Base-by-base conservation (phyloP, 1,284 basidiomycete genomes). In the Apiotrichum siamense region DNA sequence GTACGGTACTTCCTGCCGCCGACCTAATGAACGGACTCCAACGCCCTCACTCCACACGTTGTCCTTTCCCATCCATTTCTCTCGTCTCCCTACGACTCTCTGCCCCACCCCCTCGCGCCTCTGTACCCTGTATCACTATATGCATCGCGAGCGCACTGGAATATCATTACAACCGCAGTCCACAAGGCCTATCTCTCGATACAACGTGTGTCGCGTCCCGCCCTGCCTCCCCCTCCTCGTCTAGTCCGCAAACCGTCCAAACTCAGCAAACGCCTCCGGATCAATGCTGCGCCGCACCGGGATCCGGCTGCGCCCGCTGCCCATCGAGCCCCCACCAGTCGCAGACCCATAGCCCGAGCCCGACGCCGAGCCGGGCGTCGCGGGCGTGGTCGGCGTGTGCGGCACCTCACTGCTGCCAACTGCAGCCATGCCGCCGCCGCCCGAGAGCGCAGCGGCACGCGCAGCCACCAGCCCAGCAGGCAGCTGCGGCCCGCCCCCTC, bases 51-150 rank as follows among this genome's bases (percentile, higher is more conserved):
- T n/a, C n/a, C n/a, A n/a, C n/a, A n/a, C n/a, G n/a, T n/a, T n/a
- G n/a, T n/a, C n/a, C n/a, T n/a, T n/a, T n/a, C n/a, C n/a, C n/a
- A n/a, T 20, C 5, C 35, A 20, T 37, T 21, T 20, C 12, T 5
- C 17, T 21, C n/a, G 35, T 6, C 35, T 6, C 5, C 13, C 10
- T 37, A 10, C 21, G 6, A 15, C 18, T 12, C 23, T 21, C 18
- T 13, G 21, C 18, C 6, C 37, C 10, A 31, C 41, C 24, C 10
- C 4, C 13, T 6, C 27, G n/a, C 27, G 3, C 26, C 18, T 38
- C 29, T 42, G 42, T 44, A 35, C 33, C 33, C 43, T 44, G 43
- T 44, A 44, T 44, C 42, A 36, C 27, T 44, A 44, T 43, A 44
- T 44, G 43, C 43, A 44, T 44, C 43, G 32, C 36, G 43, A 44